A percentile compares a stretch with the other conserved stretches of the same genome.
Evolutionary conservation across 306 rosid genomes (phyloP).

Genomic region (Lathyrus aphaca): DNA sequence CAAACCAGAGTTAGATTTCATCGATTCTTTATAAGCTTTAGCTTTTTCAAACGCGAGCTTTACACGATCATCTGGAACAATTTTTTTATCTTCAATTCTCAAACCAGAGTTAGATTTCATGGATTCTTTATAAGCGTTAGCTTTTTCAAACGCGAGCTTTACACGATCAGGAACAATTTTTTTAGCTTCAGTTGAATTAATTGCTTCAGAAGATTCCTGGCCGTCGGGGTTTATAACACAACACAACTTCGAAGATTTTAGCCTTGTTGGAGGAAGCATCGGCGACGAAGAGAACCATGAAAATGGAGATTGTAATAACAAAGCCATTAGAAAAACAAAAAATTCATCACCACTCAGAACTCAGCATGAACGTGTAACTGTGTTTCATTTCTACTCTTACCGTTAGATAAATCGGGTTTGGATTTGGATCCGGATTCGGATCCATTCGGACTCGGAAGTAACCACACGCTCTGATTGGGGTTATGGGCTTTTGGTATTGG

Average conservation of each 20-base stretch:
- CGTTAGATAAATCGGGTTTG: neutral
- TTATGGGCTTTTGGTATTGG: slow-evolving; percentile 16
- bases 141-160: slow-evolving; percentile 39
- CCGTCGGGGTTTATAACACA: slow-evolving; percentile 44
- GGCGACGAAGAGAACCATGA: slow-evolving; percentile 44
- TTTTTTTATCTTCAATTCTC: no score
- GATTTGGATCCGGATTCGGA: neutral
- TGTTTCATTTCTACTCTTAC: neutral
- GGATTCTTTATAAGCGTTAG: no score
- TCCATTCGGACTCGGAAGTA: neutral
- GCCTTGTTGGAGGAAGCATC: slow-evolving; percentile 25
- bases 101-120: no score
- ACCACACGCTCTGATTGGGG: neutral
- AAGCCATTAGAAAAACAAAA: slow-evolving; percentile 49
- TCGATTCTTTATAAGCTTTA: no score
- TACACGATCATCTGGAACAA: no score
- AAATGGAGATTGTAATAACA: slow-evolving; percentile 36
- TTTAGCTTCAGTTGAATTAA: slow-evolving; percentile 36
- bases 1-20: neutral
- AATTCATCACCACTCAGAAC: neutral
- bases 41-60: no score
- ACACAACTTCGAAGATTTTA: slow-evolving; percentile 47
- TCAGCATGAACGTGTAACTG: neutral
- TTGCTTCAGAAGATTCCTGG: slow-evolving; percentile 49
- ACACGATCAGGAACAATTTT: slow-evolving; percentile 52